A percentile compares a stretch with the other conserved stretches of the same genome.
Conservation (phyloP, 257 asterid genomes). For the Solanum virginianum region DNA sequence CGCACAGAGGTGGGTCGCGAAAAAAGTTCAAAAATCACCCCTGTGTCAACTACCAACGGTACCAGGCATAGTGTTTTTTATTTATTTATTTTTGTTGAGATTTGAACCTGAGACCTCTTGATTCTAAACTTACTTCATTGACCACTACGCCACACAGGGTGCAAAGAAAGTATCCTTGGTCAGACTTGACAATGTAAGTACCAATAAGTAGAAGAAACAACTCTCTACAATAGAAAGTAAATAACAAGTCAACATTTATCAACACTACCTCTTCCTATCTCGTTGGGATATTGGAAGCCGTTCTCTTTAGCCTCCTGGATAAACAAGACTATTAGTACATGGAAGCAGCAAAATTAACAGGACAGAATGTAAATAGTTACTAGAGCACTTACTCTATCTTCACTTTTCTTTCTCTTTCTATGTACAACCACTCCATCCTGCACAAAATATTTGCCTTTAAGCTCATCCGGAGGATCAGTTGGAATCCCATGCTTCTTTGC, state of each 20-base stretch:
- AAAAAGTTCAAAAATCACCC: too few species aligned
- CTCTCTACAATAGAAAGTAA: not conserved
- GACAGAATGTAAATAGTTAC: slow-evolving; percentile 16
- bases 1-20: too few species aligned
- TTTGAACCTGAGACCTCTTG: not conserved
- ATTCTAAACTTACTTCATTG: not conserved
- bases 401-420: slow-evolving; percentile 67
- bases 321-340: slow-evolving; percentile 4
- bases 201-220: not conserved
- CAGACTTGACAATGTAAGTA: not conserved
- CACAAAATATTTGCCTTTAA: slow-evolving; percentile 31
- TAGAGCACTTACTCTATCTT: slow-evolving; percentile 35
- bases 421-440: slow-evolving; percentile 57
- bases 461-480: slow-evolving; percentile 47
- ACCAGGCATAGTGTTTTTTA: not conserved
- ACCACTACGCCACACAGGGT: not conserved
- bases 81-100: not conserved
- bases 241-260: slow-evolving; percentile 21
- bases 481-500: slow-evolving; percentile 71
- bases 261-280: slow-evolving; percentile 2
- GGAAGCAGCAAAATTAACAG: not conserved
- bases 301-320: slow-evolving; percentile 29
- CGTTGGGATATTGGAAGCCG: slow-evolving; percentile 2
- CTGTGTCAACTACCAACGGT: not conserved
- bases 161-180: not conserved